A percentile compares a stretch with the other conserved stretches of the same genome.
Conservation (phyloP, 306 rosid species). For the Trifolium pratense region DNA sequence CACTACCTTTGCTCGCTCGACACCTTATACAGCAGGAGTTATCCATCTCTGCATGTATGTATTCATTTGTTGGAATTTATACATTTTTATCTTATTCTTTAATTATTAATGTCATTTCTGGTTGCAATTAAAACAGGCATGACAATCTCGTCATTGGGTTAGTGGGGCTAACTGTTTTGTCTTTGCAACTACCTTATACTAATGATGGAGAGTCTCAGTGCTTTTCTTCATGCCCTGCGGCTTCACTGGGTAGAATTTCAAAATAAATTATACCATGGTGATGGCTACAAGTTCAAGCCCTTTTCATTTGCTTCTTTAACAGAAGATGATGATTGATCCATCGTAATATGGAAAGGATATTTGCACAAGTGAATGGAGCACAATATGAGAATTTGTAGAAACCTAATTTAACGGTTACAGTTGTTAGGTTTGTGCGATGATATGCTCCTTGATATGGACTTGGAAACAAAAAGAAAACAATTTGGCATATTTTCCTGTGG, state of each 20-base stretch:
- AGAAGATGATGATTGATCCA: slow-evolving; percentile 81
- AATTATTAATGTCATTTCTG: slow-evolving; percentile 37
- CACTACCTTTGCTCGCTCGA: background rate
- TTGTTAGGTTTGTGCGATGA: slow-evolving; percentile 34
- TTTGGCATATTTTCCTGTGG: slow-evolving; percentile 55
- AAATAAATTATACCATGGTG: slow-evolving; percentile 92
- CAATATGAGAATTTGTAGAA: slow-evolving; percentile 38
- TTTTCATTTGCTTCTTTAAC: slow-evolving; percentile 77
- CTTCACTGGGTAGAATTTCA: slow-evolving; percentile 99
- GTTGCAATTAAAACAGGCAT: slow-evolving; percentile 65
- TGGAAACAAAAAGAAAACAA: slow-evolving; percentile 37
- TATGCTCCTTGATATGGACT: slow-evolving; percentile 53
- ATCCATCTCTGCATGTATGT: background rate
- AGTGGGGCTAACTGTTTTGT: slow-evolving; percentile 87
- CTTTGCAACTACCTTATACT: slow-evolving; percentile 95
- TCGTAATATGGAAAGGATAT: slow-evolving; percentile 25
- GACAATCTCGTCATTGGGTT: slow-evolving; percentile 79
- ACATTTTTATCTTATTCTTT: slow-evolving; percentile 6
- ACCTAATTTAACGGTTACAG: slow-evolving; percentile 43
- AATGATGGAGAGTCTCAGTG: slow-evolving; percentile 98
- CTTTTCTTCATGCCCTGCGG: slow-evolving; percentile 99
- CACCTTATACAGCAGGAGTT: background rate
- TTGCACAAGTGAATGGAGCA: slow-evolving; percentile 39
- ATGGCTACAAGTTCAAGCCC: slow-evolving; percentile 95
- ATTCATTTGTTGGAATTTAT: background rate